Percentiles rank a stretch among this genome's conserved stretches.
Evolutionary conservation across 108 stramenopile genomes (phyloP).

Genomic region (Thalassiosira profunda): DNA sequence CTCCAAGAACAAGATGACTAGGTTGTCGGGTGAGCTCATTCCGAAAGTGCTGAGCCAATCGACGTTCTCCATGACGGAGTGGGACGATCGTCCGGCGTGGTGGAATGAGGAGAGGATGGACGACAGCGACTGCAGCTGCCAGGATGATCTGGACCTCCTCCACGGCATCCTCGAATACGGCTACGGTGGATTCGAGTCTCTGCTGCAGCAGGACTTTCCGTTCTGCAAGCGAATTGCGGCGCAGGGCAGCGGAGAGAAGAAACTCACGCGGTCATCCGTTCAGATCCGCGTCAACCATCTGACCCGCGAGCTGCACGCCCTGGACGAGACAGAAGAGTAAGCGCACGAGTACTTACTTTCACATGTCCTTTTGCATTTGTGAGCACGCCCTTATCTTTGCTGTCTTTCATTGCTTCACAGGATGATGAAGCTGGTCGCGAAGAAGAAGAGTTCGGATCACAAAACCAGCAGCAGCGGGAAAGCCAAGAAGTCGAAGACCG

Average conservation of each 20-base stretch:
- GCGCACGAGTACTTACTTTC: constrained; percentile 19
- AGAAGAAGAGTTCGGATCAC: too few relatives aligned
- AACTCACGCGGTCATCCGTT: constrained; percentile 55
- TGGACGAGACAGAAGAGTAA: constrained; percentile 62
- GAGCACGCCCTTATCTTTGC: neutral
- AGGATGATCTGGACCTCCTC: constrained; percentile 56
- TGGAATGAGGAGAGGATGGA: constrained; percentile 46
- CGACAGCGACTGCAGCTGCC: constrained; percentile 6
- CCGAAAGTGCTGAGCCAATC: constrained; percentile 55
- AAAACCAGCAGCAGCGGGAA: constrained; percentile 13
- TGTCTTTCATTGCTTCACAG: neutral
- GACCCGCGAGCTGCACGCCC: constrained; percentile 66
- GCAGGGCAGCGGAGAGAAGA: constrained; percentile 19
- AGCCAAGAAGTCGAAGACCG: constrained; percentile 17
- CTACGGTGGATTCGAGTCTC: constrained; percentile 52
- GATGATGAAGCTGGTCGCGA: constrained; percentile 41
- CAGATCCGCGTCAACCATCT: constrained; percentile 70
- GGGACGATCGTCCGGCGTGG: constrained; percentile 73
- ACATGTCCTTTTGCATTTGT: neutral
- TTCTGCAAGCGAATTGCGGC: constrained; percentile 27
- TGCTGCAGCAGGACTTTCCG: constrained; percentile 35
- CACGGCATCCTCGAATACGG: constrained; percentile 48
- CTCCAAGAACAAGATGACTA: constrained; percentile 41
- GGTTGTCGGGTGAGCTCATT: constrained; percentile 35
- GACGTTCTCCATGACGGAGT: constrained; percentile 43